A percentile compares a stretch with the other conserved stretches of the same genome.
phyloP scores from a whole-genome alignment of 1,284 basidiomycete genomes.

The Rhodotorula sp. region DNA sequence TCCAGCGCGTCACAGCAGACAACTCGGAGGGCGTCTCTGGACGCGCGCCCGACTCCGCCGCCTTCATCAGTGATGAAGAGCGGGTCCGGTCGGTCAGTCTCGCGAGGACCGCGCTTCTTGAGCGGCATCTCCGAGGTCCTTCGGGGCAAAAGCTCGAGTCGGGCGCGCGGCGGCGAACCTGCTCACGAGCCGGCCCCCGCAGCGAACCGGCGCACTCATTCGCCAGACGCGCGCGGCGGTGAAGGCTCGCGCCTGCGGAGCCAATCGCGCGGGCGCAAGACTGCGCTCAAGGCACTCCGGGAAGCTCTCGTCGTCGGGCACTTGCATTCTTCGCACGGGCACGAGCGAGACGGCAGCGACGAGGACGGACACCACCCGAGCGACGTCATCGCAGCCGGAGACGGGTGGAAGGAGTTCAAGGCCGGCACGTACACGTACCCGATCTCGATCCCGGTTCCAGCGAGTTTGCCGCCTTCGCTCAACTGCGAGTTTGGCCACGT shows the following conservation, averaged over 20 bases:
- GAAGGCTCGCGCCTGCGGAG: constrained; percentile 42
- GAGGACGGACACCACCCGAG: constrained; percentile 51
- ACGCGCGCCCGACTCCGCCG: neutral
- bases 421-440: constrained; percentile 91
- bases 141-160: constrained; percentile 35
- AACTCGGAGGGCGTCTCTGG: constrained; percentile 4
- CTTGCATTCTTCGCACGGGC: constrained; percentile 2
- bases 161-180: constrained; percentile 6
- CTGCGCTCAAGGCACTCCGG: constrained; percentile 51
- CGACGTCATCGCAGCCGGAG: constrained; percentile 44
- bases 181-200: neutral
- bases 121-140: constrained; percentile 32
- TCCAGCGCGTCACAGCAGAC: constrained; percentile 8
- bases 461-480: constrained; percentile 75
- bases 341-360: constrained; percentile 15
- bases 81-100: constrained; percentile 10
- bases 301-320: constrained; percentile 45
- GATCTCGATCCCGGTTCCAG: constrained; percentile 83
- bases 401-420: constrained; percentile 84
- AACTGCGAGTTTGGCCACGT: constrained; percentile 77
- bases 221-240: constrained; percentile 31
- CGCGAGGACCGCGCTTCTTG: constrained; percentile 30
- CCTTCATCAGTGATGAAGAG: constrained; percentile 13
- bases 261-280: constrained; percentile 50
- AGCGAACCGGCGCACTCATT: constrained; percentile 18